These are phyloP conservation scores for Trichoderma cornu-damae DNA, from an alignment of 2,329 filamentous ascomycete genomes.

Conservation along the genomic window DNA sequence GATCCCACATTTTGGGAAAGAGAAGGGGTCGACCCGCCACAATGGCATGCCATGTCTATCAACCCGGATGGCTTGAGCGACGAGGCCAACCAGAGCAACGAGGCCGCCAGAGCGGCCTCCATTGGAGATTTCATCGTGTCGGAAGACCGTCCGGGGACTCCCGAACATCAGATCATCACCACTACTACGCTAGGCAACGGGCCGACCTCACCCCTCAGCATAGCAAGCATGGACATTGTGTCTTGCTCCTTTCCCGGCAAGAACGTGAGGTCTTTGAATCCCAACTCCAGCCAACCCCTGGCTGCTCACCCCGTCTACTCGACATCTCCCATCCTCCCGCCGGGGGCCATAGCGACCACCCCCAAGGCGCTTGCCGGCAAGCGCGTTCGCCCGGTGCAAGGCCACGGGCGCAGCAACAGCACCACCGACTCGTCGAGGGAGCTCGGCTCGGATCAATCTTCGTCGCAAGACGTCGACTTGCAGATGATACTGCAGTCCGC, in stretches of 20 bases:
- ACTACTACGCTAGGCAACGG: constrained; percentile 24
- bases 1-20: constrained; percentile 52
- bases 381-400: constrained; percentile 50
- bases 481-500: constrained; percentile 63
- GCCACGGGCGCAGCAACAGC: constrained; percentile 80
- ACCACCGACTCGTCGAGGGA: constrained; percentile 80
- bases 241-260: constrained; percentile 61
- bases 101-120: constrained; percentile 43
- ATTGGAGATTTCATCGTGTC: constrained; percentile 43
- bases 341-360: constrained; percentile 52
- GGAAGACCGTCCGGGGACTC: constrained; percentile 44
- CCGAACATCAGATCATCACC: constrained; percentile 34
- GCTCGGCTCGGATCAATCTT: constrained; percentile 48
- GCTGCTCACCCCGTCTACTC: constrained; percentile 54
- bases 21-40: constrained; percentile 41
- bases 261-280: constrained; percentile 37
- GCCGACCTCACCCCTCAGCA: constrained; percentile 49
- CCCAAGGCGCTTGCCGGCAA: constrained; percentile 56
- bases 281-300: constrained; percentile 39
- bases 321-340: constrained; percentile 42
- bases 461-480: constrained; percentile 52
- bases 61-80: constrained; percentile 25
- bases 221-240: constrained; percentile 55
- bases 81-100: constrained; percentile 40
- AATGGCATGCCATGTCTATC: constrained; percentile 32